These are phyloP conservation scores for Trichoderma atroviride DNA, from an alignment of 2,329 filamentous ascomycete genomes.

Conservation along the genomic window DNA sequence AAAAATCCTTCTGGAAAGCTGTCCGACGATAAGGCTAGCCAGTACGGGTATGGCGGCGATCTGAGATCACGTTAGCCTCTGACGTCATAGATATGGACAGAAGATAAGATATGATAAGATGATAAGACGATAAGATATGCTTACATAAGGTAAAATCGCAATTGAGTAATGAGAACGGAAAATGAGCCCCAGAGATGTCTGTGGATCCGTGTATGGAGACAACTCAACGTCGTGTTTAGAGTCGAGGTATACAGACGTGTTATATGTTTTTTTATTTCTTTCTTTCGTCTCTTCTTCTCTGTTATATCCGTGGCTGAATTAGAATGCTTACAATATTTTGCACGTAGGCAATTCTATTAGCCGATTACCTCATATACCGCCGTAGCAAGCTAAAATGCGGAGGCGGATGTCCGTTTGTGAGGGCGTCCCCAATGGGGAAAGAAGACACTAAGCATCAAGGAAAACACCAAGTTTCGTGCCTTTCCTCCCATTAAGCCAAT, in stretches of 20 bases:
- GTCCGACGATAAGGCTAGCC: neutral
- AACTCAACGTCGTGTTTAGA: neutral
- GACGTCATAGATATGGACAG: slow-evolving; percentile 16
- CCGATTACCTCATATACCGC: neutral
- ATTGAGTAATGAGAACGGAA: neutral
- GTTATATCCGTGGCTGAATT: neutral
- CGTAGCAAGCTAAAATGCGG: neutral
- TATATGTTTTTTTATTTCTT: neutral
- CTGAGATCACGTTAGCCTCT: neutral
- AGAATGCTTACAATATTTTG: neutral
- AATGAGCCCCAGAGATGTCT: neutral
- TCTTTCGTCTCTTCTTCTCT: neutral
- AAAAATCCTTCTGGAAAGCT: slow-evolving; percentile 4
- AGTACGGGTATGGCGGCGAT: neutral
- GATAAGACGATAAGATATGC: neutral
- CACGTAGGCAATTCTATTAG: slow-evolving; percentile 15
- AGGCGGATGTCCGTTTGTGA: slow-evolving; percentile 16
- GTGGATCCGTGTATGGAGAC: neutral
- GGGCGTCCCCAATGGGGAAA: neutral
- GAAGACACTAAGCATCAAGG: neutral
- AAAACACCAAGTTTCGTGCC: neutral
- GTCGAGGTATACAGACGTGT: neutral
- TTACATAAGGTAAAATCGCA: neutral
- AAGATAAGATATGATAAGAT: neutral
- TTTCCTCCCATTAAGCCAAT: neutral